Evolutionary conservation across 192 early-diverging fungal genomes (phyloP).

Genomic region (Gonapodya prolifera): DNA sequence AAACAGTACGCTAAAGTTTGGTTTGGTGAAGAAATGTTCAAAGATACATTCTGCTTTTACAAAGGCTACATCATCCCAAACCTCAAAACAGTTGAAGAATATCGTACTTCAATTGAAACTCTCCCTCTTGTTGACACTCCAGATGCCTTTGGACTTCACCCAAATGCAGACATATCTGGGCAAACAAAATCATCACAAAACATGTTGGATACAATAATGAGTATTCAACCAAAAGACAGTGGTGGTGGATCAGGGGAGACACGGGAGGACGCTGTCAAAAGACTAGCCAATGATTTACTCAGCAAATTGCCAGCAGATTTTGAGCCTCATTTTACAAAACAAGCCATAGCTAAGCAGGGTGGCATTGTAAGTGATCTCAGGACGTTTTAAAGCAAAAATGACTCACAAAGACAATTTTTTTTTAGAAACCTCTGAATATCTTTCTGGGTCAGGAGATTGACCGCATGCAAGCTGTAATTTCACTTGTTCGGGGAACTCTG

Average conservation of each 20-base stretch:
- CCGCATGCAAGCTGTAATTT: slow-evolving; percentile 47
- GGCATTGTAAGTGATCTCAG: not conserved
- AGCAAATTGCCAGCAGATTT: not conserved
- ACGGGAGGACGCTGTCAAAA: slow-evolving; percentile 50
- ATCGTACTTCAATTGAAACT: slow-evolving; percentile 39
- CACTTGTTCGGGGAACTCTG: slow-evolving; percentile 33
- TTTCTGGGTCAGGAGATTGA: slow-evolving; percentile 54
- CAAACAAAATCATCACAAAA: slow-evolving; percentile 46
- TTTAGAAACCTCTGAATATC: slow-evolving; percentile 43
- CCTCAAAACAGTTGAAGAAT: slow-evolving; percentile 48
- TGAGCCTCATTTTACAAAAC: not conserved
- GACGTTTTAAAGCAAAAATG: slow-evolving; percentile 33
- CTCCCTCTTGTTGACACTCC: slow-evolving; percentile 46
- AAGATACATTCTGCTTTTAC: slow-evolving; percentile 47
- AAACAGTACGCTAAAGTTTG: slow-evolving; percentile 50
- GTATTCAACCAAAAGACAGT: slow-evolving; percentile 53
- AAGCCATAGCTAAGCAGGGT: not conserved
- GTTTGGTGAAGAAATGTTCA: slow-evolving; percentile 59
- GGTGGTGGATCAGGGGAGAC: slow-evolving; percentile 42
- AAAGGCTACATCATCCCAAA: slow-evolving; percentile 54
- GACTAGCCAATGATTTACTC: slow-evolving; percentile 49
- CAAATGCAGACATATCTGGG: slow-evolving; percentile 49
- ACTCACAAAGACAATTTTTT: slow-evolving; percentile 35
- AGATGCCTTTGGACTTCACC: slow-evolving; percentile 53
- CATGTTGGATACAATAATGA: slow-evolving; percentile 38